phyloP scores from a whole-genome alignment of 2,329 filamentous ascomycete genomes.

The Thelonectria olida region DNA sequence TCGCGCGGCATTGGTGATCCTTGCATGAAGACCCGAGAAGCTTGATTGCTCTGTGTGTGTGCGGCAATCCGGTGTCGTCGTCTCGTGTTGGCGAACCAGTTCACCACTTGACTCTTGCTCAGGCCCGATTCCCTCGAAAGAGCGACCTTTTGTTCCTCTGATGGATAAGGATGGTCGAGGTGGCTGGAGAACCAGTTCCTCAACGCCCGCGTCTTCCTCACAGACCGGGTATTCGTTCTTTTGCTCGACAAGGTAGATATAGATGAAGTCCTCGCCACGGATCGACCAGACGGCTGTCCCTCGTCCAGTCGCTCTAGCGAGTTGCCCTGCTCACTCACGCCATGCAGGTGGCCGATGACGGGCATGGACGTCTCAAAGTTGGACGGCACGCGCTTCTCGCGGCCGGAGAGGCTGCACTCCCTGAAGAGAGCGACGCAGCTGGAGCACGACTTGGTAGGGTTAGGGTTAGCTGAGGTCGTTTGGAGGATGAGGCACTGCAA shows the following conservation, averaged over 20 bases:
- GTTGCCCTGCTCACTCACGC: constrained; percentile 52
- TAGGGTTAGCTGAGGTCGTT: constrained; percentile 57
- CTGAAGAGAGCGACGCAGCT: constrained; percentile 61
- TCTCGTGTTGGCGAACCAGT: constrained; percentile 62
- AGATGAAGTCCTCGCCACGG: constrained; percentile 6
- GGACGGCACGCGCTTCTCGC: constrained; percentile 54
- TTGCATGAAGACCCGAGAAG: constrained; percentile 41
- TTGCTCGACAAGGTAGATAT: constrained; percentile 38
- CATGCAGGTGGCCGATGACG: constrained; percentile 59
- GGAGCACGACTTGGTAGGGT: constrained; percentile 57
- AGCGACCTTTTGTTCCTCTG: constrained; percentile 53
- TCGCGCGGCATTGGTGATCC: constrained; percentile 55
- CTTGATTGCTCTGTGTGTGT: constrained; percentile 39
- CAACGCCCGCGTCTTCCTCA: constrained; percentile 55
- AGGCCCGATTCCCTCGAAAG: constrained; percentile 55
- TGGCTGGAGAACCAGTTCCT: constrained; percentile 57
- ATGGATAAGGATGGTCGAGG: constrained; percentile 58
- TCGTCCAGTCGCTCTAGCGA: constrained; percentile 19
- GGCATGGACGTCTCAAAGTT: constrained; percentile 57
- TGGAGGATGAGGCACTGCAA: constrained; percentile 59
- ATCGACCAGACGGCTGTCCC: not conserved
- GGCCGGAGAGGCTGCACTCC: constrained; percentile 58
- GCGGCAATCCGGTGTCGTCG: constrained; percentile 54
- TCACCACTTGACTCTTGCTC: constrained; percentile 54
- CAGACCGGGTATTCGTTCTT: constrained; percentile 50